Percentiles rank a stretch among this genome's conserved stretches.
phyloP scores from a whole-genome alignment of 2,329 filamentous ascomycete species.

The Calonectria pseudoreteaudii region DNA sequence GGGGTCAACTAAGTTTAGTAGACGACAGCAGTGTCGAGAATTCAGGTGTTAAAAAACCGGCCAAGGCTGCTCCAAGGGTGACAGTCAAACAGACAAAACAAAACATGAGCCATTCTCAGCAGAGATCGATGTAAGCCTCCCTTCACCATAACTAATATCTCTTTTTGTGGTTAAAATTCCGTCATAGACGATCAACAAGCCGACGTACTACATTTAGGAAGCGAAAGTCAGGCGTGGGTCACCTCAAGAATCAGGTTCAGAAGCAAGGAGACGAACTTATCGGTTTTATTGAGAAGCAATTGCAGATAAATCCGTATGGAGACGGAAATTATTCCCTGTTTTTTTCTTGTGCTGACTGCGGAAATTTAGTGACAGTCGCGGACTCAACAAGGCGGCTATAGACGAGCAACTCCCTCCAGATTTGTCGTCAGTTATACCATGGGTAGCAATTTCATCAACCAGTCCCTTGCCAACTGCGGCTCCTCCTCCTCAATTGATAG shows the following conservation, averaged over 20 bases:
- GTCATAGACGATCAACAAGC: background rate
- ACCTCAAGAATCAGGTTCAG: conserved; percentile 39
- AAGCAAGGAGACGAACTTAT: conserved; percentile 36
- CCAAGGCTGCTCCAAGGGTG: conserved; percentile 24
- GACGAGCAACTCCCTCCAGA: conserved; percentile 21
- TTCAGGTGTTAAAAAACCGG: conserved; percentile 27
- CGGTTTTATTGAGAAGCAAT: conserved; percentile 35
- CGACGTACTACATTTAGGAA: conserved; percentile 15
- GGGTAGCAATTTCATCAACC: conserved; percentile 21
- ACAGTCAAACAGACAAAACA: background rate
- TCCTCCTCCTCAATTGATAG: conserved; percentile 20
- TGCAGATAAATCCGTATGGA: conserved; percentile 27
- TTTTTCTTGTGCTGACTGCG: background rate
- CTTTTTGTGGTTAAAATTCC: background rate
- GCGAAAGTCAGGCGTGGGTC: conserved; percentile 22
- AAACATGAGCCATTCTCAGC: background rate
- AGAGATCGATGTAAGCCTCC: background rate
- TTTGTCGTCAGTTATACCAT: conserved; percentile 33
- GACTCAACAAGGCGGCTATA: background rate
- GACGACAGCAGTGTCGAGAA: conserved; percentile 28
- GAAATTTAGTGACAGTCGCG: conserved; percentile 8
- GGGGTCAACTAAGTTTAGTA: conserved; percentile 15
- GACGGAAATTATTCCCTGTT: background rate
- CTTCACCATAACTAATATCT: background rate
- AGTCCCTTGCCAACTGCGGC: background rate